Conservation (phyloP, 371 early-diverging fungal species). For the Synchytrium microbalum region DNA sequence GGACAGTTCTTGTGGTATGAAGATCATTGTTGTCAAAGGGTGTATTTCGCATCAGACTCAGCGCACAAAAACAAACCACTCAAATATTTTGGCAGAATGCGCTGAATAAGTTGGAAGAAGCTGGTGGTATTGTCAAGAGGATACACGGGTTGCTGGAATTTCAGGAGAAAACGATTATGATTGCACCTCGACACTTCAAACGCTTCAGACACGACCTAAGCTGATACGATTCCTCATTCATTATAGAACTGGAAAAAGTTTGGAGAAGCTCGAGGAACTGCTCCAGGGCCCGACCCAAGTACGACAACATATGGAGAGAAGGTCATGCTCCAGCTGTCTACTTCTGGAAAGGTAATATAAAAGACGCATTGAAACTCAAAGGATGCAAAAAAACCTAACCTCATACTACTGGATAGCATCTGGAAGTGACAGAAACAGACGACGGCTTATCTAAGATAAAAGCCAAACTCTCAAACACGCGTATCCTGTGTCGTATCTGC, state of each 20-base stretch:
- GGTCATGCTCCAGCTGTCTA: constrained; percentile 75
- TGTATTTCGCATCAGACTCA: too few species aligned
- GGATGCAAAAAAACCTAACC: constrained; percentile 28
- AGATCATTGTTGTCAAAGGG: too few species aligned
- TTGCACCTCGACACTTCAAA: too few species aligned
- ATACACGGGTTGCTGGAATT: too few species aligned
- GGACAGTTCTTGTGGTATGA: too few species aligned
- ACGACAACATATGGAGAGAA: constrained; percentile 87
- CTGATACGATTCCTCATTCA: background rate
- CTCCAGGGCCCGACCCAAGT: constrained; percentile 72
- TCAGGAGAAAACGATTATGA: too few species aligned
- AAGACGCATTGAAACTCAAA: background rate
- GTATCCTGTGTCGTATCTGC: constrained; percentile 93
- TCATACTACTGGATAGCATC: background rate
- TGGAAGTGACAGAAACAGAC: constrained; percentile 23
- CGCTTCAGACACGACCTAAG: background rate
- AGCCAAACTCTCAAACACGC: constrained; percentile 34
- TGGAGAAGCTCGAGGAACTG: constrained; percentile 34
- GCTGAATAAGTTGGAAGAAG: too few species aligned
- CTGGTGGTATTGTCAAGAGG: too few species aligned
- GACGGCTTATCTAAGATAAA: background rate
- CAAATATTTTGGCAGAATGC: too few species aligned
- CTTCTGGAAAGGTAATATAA: constrained; percentile 27
- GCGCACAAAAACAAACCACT: too few species aligned
- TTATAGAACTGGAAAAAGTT: constrained; percentile 39